These are phyloP conservation scores for Talaromyces sp. DNA, from an alignment of 2,329 filamentous ascomycete species.

Conservation along the genomic window DNA sequence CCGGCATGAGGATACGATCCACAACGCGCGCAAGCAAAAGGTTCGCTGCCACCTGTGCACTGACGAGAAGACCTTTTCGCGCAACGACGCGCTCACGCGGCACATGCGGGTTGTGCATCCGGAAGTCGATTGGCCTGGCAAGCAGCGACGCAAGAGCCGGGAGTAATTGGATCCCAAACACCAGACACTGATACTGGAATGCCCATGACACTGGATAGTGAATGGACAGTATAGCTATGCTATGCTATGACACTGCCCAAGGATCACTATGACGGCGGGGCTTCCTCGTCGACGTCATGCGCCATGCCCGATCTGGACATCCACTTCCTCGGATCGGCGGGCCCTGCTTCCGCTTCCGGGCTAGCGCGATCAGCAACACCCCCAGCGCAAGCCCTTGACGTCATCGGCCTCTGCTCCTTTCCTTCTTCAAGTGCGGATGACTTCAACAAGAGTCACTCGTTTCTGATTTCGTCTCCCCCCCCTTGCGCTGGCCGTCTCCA, in stretches of 20 bases:
- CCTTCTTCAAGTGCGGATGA: slow-evolving; percentile 2
- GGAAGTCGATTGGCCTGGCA: slow-evolving; percentile 75
- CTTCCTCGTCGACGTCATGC: background rate
- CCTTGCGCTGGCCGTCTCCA: background rate
- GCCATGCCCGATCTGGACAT: slow-evolving; percentile 4
- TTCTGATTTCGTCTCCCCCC: background rate
- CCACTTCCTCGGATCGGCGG: slow-evolving; percentile 9
- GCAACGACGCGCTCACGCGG: slow-evolving; percentile 86
- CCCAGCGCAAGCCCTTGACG: slow-evolving; percentile 9
- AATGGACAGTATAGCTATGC: too few species aligned
- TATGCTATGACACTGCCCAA: too few species aligned
- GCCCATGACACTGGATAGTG: too few species aligned
- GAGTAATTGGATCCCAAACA: too few species aligned
- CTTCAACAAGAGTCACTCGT: background rate
- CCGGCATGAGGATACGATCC: slow-evolving; percentile 93
- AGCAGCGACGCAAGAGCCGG: slow-evolving; percentile 40
- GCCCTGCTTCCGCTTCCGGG: slow-evolving; percentile 3
- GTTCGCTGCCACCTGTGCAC: slow-evolving; percentile 88
- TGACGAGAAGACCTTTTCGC: slow-evolving; percentile 94
- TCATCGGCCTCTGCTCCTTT: slow-evolving; percentile 5
- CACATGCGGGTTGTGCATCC: slow-evolving; percentile 95
- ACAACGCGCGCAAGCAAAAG: slow-evolving; percentile 91
- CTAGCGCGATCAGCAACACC: background rate
- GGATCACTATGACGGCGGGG: slow-evolving; percentile 5
- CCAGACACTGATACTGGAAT: background rate